These are phyloP conservation scores for Cryphonectria carpinicola DNA, from an alignment of 2,329 filamentous ascomycete species.

Conservation along the genomic window DNA sequence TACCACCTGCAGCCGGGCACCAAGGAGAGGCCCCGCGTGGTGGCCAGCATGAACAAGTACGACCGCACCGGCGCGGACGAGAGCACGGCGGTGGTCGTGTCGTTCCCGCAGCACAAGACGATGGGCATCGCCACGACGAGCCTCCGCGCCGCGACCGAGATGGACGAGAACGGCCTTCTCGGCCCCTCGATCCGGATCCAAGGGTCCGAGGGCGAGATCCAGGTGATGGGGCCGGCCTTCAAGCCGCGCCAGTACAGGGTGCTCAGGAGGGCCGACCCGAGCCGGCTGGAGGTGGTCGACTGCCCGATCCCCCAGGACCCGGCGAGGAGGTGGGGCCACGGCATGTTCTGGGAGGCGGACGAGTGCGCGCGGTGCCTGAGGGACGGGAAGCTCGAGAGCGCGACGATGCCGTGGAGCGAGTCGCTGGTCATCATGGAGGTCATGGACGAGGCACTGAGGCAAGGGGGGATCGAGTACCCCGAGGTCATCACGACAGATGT, in stretches of 20 bases:
- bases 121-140: conserved; percentile 75
- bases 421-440: conserved; percentile 83
- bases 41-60: conserved; percentile 73
- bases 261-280: conserved; percentile 56
- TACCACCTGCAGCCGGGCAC: conserved; percentile 72
- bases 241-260: conserved; percentile 68
- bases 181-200: conserved; percentile 77
- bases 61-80: conserved; percentile 74
- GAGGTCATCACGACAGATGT: conserved; percentile 60
- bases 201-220: conserved; percentile 80
- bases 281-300: conserved; percentile 54
- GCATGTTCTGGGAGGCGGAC: conserved; percentile 71
- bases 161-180: conserved; percentile 61
- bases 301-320: conserved; percentile 57
- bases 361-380: conserved; percentile 54
- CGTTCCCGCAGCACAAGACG: conserved; percentile 69
- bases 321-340: conserved; percentile 64
- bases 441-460: conserved; percentile 59
- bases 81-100: conserved; percentile 75
- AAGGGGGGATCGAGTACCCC: conserved; percentile 58
- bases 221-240: conserved; percentile 74
- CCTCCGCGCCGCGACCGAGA: conserved; percentile 64
- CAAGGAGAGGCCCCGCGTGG: conserved; percentile 67
- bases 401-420: conserved; percentile 71
- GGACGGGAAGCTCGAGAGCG: conserved; percentile 78